phyloP scores from a whole-genome alignment of 2,329 filamentous ascomycete genomes.

The Botrytis byssoidea region DNA sequence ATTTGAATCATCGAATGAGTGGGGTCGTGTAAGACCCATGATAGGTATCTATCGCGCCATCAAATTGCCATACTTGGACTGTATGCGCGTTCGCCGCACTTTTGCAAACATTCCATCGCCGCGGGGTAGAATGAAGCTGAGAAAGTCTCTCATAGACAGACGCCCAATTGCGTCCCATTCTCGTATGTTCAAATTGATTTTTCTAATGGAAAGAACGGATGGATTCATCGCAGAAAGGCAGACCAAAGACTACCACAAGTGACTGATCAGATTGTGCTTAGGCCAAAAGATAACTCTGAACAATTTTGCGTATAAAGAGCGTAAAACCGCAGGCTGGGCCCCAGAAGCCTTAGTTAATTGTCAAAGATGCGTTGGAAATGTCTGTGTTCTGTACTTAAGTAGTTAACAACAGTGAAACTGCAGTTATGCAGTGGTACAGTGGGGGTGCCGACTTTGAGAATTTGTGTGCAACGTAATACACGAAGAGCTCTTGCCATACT shows the following conservation, averaged over 20 bases:
- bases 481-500: neutral
- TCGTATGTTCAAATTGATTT: neutral
- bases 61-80: no score
- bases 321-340: fast-evolving
- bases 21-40: neutral
- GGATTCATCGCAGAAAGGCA: neutral
- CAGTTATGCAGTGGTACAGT: neutral
- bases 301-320: neutral
- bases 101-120: neutral
- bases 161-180: neutral
- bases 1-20: neutral
- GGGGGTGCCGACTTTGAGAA: neutral
- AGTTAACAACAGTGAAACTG: neutral
- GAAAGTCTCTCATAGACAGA: neutral
- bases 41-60: neutral
- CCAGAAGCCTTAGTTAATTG: no score
- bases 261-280: no score
- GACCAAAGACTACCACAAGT: neutral
- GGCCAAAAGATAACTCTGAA: neutral
- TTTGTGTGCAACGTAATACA: neutral
- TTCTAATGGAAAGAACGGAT: neutral
- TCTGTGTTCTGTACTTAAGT: neutral
- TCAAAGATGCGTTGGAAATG: neutral
- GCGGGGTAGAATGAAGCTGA: neutral
- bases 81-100: neutral